These are phyloP conservation scores for Forsythia suspensa DNA, from an alignment of 257 asterid species.

Conservation along the genomic window DNA sequence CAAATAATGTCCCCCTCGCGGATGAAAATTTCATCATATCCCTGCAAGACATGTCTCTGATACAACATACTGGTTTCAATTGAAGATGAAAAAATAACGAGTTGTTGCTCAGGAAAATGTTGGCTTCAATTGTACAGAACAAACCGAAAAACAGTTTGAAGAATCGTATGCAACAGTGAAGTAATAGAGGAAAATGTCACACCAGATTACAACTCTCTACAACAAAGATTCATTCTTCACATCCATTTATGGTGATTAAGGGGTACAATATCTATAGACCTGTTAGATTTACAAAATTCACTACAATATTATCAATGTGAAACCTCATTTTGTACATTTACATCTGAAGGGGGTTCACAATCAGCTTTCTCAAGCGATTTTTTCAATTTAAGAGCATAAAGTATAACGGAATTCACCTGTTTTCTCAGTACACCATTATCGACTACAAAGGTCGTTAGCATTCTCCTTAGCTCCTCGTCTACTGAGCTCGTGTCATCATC, in stretches of 20 bases:
- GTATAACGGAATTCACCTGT: slow-evolving; percentile 62
- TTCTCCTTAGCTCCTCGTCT: slow-evolving; percentile 56
- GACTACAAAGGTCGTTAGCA: slow-evolving; percentile 46
- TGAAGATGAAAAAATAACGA: too few relatives aligned
- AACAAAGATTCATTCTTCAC: not conserved
- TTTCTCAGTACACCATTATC: slow-evolving; percentile 73
- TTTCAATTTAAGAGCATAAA: slow-evolving; percentile 42
- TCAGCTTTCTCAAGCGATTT: slow-evolving; percentile 40
- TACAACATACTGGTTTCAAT: not conserved
- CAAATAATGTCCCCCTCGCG: too few relatives aligned
- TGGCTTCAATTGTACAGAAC: not conserved
- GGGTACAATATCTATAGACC: not conserved
- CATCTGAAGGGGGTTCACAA: slow-evolving; percentile 35
- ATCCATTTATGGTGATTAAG: not conserved
- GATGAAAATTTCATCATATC: too few relatives aligned
- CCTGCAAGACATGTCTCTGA: not conserved
- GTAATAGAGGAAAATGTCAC: not conserved
- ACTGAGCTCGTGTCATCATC: slow-evolving; percentile 26
- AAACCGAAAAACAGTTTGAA: not conserved
- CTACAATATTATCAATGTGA: slow-evolving; percentile 33
- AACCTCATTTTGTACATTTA: slow-evolving; percentile 42
- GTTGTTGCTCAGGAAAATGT: not conserved
- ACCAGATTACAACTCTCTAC: not conserved
- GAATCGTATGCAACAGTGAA: not conserved
- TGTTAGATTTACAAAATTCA: slow-evolving; percentile 49